These are phyloP conservation scores for Coniochaeta sp. DNA, from an alignment of 2,329 filamentous ascomycete genomes.

Conservation along the genomic window DNA sequence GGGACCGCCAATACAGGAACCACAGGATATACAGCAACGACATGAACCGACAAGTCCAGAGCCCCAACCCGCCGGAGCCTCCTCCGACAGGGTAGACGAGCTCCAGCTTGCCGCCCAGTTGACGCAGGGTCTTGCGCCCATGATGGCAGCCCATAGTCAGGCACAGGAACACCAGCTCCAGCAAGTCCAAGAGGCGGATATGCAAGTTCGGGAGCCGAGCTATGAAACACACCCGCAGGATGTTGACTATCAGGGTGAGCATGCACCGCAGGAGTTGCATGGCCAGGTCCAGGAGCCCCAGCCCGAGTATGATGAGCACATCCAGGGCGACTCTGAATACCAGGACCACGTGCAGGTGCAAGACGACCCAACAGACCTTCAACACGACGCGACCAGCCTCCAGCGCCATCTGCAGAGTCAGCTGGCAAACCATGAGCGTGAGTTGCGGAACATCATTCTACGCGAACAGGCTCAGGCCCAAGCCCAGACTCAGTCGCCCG, in stretches of 20 bases:
- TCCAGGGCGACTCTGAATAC: constrained; percentile 16
- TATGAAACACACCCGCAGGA: constrained; percentile 4
- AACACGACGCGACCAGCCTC: constrained; percentile 12
- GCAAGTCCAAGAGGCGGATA: constrained; percentile 10
- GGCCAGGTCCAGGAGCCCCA: constrained; percentile 17
- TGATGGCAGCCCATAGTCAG: constrained; percentile 31
- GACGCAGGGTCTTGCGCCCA: constrained; percentile 45
- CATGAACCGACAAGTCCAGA: constrained; percentile 27
- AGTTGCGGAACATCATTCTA: constrained; percentile 23
- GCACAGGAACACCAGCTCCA: constrained; percentile 23
- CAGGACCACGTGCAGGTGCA: constrained; percentile 11
- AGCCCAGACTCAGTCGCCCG: neutral
- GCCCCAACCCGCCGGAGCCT: constrained; percentile 32
- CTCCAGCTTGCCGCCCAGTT: constrained; percentile 52
- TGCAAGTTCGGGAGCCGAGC: constrained; percentile 5
- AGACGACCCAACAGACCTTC: too few species aligned
- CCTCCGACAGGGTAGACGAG: constrained; percentile 43
- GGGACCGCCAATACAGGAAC: too few species aligned
- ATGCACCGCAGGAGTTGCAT: constrained; percentile 15
- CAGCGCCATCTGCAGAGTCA: constrained; percentile 17
- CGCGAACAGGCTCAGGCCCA: constrained; percentile 13
- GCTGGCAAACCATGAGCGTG: constrained; percentile 16
- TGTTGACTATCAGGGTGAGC: constrained; percentile 17
- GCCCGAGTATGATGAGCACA: constrained; percentile 15
- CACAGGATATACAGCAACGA: constrained; percentile 5